Conservation (phyloP, 2,329 filamentous ascomycete species). For the Arthrobotrys sphaeroides region DNA sequence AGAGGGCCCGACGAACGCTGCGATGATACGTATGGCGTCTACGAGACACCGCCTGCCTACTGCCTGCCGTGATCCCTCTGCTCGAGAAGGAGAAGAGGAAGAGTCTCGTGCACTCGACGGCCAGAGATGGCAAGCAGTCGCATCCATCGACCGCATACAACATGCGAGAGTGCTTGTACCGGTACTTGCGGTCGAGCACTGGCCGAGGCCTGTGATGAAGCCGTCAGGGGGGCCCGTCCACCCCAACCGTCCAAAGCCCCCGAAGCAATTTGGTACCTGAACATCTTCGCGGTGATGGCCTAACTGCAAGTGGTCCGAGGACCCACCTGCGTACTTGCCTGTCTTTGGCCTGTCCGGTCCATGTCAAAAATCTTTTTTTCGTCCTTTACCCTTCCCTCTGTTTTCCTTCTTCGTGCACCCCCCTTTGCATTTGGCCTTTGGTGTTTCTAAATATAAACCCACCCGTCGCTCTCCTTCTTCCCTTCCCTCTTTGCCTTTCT, state of each 20-base stretch:
- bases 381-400: constrained; percentile 14
- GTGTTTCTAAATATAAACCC: constrained; percentile 55
- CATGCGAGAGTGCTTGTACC: constrained; percentile 12
- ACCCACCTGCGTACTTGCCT: constrained; percentile 44
- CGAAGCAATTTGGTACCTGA: constrained; percentile 54
- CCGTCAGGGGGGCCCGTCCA: constrained; percentile 25
- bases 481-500: constrained; percentile 33
- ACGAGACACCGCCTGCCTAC: constrained; percentile 47
- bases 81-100: not conserved
- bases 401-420: constrained; percentile 30
- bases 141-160: too few species aligned
- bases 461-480: constrained; percentile 51
- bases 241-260: constrained; percentile 51
- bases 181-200: constrained; percentile 28
- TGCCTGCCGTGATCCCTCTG: not conserved
- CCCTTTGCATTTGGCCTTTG: constrained; percentile 11
- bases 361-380: constrained; percentile 45
- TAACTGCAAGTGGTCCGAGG: constrained; percentile 47
- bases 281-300: constrained; percentile 20
- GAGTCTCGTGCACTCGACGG: constrained; percentile 12
- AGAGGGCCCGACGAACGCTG: constrained; percentile 17
- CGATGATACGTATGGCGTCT: constrained; percentile 50
- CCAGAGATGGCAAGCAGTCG: constrained; percentile 25
- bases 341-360: constrained; percentile 38
- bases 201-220: constrained; percentile 40